Evolutionary conservation across 192 early-diverging fungal species (phyloP).

Genomic region (Dimargaris xerosporica): DNA sequence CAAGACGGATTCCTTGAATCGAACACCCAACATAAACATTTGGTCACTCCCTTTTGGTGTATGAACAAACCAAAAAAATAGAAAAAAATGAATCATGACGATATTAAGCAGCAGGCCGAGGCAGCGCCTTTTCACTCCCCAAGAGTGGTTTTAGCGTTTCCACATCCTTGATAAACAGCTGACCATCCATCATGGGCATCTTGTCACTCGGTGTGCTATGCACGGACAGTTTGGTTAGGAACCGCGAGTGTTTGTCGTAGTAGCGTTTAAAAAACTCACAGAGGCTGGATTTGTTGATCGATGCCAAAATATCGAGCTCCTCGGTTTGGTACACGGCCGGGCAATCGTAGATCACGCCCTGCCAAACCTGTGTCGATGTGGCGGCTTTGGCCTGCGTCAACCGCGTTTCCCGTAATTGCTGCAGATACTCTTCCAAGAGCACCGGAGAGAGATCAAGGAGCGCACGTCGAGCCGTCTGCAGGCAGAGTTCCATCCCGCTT

Average conservation of each 20-base stretch:
- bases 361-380: constrained; percentile 1
- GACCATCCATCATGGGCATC: constrained; percentile 9
- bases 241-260: constrained; percentile 2
- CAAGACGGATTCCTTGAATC: too few relatives aligned
- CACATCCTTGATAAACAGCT: constrained; percentile 3
- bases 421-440: not conserved
- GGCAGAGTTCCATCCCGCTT: constrained; percentile 11
- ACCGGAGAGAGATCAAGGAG: constrained; percentile 5
- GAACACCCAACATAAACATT: too few relatives aligned
- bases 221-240: constrained; percentile 7
- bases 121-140: too few relatives aligned
- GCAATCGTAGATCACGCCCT: not conserved
- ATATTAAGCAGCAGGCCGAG: too few relatives aligned
- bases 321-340: constrained; percentile 8
- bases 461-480: not conserved
- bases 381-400: not conserved
- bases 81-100: too few relatives aligned
- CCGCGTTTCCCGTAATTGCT: not conserved
- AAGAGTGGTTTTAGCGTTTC: not conserved
- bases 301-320: constrained; percentile 9
- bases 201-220: constrained; percentile 1
- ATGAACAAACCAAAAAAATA: too few relatives aligned
- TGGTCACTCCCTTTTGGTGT: too few relatives aligned
- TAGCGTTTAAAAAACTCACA: constrained; percentile 8
- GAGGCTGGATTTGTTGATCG: constrained; percentile 4